Evolutionary conservation across 805 yeast genomes (phyloP).

Genomic region (Tetrapisispora namnaoensis): DNA sequence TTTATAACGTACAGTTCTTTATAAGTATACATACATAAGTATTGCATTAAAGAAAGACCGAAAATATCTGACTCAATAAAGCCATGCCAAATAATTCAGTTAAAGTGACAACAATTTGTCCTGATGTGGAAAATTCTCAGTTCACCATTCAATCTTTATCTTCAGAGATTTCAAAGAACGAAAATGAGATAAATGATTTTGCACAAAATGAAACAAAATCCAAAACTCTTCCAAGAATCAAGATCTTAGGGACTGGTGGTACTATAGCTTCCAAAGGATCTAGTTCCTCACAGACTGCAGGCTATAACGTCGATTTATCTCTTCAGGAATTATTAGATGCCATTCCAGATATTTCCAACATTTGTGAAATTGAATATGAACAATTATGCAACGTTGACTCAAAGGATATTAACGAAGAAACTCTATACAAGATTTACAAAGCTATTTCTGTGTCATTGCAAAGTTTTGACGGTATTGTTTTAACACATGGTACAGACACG

Average conservation of each 20-base stretch:
- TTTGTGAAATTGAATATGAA: slow-evolving; percentile 51
- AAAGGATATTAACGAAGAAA: slow-evolving; percentile 41
- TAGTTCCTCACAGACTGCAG: slow-evolving; percentile 41
- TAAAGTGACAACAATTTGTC: slow-evolving; percentile 28
- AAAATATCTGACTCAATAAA: not conserved
- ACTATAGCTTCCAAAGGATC: slow-evolving; percentile 48
- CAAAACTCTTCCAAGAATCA: slow-evolving; percentile 30
- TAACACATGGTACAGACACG: slow-evolving; percentile 66
- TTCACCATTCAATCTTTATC: slow-evolving; percentile 16
- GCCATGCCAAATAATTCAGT: slow-evolving; percentile 21
- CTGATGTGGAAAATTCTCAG: slow-evolving; percentile 25
- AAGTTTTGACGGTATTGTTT: slow-evolving; percentile 47
- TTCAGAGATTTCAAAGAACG: not conserved
- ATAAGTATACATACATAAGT: too few species aligned
- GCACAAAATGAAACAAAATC: not conserved
- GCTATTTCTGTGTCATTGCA: slow-evolving; percentile 38
- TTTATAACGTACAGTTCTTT: too few species aligned
- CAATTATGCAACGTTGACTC: slow-evolving; percentile 56
- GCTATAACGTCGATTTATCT: slow-evolving; percentile 43
- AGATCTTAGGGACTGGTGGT: slow-evolving; percentile 50
- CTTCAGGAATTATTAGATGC: slow-evolving; percentile 41
- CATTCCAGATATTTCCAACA: slow-evolving; percentile 45
- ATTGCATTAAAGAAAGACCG: too few species aligned
- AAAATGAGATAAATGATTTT: not conserved
- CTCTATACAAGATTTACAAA: slow-evolving; percentile 37